Conservation (phyloP, 495 filamentous ascomycete genomes). For the Neurospora pannonica region DNA sequence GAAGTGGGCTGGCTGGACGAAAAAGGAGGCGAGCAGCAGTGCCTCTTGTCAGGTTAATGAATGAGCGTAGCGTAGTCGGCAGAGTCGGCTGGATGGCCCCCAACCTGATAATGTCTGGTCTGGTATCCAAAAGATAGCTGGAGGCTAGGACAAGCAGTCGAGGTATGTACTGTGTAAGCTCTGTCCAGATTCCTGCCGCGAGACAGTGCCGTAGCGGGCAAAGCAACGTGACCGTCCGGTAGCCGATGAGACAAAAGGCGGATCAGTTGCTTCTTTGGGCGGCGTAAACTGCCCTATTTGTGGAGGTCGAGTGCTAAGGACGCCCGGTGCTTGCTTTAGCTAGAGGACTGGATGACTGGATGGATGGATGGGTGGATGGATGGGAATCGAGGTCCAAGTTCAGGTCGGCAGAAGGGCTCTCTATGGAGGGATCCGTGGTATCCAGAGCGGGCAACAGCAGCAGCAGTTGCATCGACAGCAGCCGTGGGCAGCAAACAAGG, state of each 20-base stretch:
- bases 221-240: background rate
- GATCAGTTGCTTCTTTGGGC: background rate
- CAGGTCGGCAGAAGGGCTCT: conserved; percentile 2
- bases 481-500: conserved; percentile 21
- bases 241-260: background rate
- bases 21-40: background rate
- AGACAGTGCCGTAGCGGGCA: background rate
- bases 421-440: conserved; percentile 2
- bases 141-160: background rate
- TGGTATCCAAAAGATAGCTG: background rate
- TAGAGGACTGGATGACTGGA: background rate
- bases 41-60: background rate
- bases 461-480: conserved; percentile 6
- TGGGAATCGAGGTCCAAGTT: conserved; percentile 2
- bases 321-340: background rate
- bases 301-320: conserved; percentile 9
- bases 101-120: background rate
- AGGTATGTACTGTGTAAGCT: background rate
- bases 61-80: background rate
- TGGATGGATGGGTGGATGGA: background rate
- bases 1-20: background rate
- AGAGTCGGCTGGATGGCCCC: background rate
- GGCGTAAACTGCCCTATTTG: conserved; percentile 1
- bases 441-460: conserved; percentile 11
- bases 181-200: background rate